Evolutionary conservation across 2,329 filamentous ascomycete species (phyloP).

Genomic region (Furcasterigmium sp.): DNA sequence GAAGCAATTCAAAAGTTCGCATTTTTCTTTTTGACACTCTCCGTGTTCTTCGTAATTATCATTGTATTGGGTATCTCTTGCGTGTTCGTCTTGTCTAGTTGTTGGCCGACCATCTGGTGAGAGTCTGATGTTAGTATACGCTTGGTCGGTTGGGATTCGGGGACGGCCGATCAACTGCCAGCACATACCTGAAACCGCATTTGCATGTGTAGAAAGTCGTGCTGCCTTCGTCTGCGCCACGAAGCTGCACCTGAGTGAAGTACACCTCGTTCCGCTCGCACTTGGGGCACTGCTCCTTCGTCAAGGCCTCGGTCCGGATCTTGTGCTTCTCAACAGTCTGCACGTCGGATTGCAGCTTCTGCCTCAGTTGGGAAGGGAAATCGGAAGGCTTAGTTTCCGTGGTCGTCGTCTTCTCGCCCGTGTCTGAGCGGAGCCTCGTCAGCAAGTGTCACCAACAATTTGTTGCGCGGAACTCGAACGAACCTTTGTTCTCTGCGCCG

Average conservation of each 20-base stretch:
- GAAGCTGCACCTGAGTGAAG: conserved; percentile 79
- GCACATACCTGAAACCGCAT: conserved; percentile 73
- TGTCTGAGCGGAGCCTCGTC: conserved; percentile 47
- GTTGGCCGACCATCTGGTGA: conserved; percentile 49
- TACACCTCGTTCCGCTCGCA: conserved; percentile 80
- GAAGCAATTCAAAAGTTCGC: conserved; percentile 8
- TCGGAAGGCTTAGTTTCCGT: conserved; percentile 84
- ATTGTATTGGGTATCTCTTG: conserved; percentile 1
- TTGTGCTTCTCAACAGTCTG: conserved; percentile 77
- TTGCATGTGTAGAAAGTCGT: conserved; percentile 89
- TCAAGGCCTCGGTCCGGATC: conserved; percentile 65
- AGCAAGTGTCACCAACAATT: too few species aligned
- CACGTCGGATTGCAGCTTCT: conserved; percentile 77
- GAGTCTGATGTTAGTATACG: conserved; percentile 17
- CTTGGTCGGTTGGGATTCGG: background rate
- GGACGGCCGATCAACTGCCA: background rate
- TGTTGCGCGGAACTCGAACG: too few species aligned
- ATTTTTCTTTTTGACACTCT: background rate
- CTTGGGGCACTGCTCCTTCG: conserved; percentile 67
- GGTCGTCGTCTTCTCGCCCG: conserved; percentile 67
- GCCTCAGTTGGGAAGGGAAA: conserved; percentile 84
- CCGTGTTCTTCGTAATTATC: background rate
- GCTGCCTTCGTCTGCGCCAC: conserved; percentile 90
- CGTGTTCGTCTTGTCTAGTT: conserved; percentile 35
- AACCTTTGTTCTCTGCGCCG: conserved; percentile 79